Evolutionary conservation across 2,329 filamentous ascomycete genomes (phyloP), one percentile per base, ranked within the genome.

Genomic region (Cryphonectria naterciae): DNA sequence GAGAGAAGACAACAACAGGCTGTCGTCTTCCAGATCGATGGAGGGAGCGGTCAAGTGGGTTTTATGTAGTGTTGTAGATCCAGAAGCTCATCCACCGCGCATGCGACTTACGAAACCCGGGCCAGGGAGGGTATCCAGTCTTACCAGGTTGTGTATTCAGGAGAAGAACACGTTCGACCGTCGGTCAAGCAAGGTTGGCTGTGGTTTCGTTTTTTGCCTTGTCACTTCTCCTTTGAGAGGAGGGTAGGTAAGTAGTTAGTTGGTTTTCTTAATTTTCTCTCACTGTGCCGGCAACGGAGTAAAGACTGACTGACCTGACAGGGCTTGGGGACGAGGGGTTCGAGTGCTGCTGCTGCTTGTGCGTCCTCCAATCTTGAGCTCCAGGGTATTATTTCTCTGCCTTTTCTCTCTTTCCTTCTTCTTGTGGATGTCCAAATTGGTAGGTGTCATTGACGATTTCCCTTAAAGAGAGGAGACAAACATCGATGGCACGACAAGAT

Each of bases 21-120:
- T 52, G 56, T 64, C 63, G 39, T 61, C 46, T 49, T 49, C 46
- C 46, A 32, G 43, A 25, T n/a, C 37, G 64, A 28, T 46, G 43
- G 49, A 63, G 68, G 46, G 64, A 61, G 41, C 25, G 62, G 68
- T 65, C 68, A 54, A 65, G 65, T 69, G 64, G 65, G 61, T 68
- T 72, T 64, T 64, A 64, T 64, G 61, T 64, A 58, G 54, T 72
- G 69, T 72, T 72, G 68, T 68, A 72, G 65, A 65, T 60, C 46
- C 37, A 60, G 17, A 49, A 58, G 70, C 65, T 39, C 63, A 70
- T 60, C 64, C 68, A 72, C 66, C 63, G 56, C 52, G 63, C 52
- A 71, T 72, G 67, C 41, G 62, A 54, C 68, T 71, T 72, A 69
- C 71, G 71, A 72, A 70, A 71, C 69, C 71, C 62, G 68, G 66